phyloP scores from a whole-genome alignment of 2,329 filamentous ascomycete genomes.

The Cephalotrichum gorgonifer region DNA sequence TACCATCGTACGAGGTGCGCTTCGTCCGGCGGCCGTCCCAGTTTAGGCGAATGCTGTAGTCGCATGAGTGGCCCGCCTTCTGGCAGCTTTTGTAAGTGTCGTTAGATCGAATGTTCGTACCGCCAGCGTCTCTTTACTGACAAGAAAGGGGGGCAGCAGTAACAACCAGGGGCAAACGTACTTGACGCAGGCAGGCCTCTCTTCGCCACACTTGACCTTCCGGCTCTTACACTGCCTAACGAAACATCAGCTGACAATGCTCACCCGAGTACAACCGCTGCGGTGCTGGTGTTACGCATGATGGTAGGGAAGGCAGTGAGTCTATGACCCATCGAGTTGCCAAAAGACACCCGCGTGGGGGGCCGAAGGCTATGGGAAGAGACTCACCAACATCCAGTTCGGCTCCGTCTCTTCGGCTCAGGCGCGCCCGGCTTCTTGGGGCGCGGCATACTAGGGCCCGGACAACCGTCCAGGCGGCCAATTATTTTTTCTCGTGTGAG shows the following conservation, averaged over 20 bases:
- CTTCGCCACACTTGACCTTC: constrained; percentile 67
- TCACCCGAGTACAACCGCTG: not conserved
- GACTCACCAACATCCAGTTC: constrained; percentile 34
- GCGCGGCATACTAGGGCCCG: constrained; percentile 24
- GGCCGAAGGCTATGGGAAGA: not conserved
- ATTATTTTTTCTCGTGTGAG: not conserved
- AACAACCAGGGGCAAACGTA: constrained; percentile 13
- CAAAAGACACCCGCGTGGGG: too few species aligned
- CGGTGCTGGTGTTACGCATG: not conserved
- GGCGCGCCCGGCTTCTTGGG: constrained; percentile 29
- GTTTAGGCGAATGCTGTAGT: constrained; percentile 72
- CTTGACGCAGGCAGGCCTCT: constrained; percentile 62
- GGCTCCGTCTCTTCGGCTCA: constrained; percentile 32
- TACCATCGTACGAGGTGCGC: constrained; percentile 7
- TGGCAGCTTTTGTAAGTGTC: constrained; percentile 39
- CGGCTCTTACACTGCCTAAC: constrained; percentile 67
- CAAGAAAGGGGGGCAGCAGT: not conserved
- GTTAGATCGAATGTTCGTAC: not conserved
- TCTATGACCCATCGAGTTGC: too few species aligned
- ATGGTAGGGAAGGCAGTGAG: too few species aligned
- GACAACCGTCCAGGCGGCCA: constrained; percentile 1
- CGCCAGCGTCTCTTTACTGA: not conserved
- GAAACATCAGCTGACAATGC: not conserved
- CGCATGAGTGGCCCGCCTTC: constrained; percentile 61
- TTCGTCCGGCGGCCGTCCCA: constrained; percentile 55